Percentiles rank a stretch among this genome's conserved stretches.
Conservation (phyloP, 441 rosid species). For the Eruca vesicaria region DNA sequence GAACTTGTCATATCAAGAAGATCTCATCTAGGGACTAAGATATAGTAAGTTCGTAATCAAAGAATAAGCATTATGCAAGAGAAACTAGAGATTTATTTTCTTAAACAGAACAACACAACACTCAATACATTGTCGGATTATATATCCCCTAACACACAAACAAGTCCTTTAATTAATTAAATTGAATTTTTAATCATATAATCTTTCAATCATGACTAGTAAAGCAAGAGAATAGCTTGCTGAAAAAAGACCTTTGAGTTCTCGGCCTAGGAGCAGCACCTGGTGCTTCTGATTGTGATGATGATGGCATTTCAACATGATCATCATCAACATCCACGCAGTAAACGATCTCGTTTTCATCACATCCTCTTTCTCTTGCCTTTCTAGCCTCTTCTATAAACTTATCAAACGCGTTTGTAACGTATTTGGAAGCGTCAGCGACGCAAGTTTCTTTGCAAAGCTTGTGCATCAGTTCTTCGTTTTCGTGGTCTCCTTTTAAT, state of each 20-base stretch:
- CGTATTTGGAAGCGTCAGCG: conserved; percentile 50
- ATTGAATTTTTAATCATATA: neutral
- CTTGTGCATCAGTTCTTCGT: conserved; percentile 44
- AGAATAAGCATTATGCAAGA: neutral
- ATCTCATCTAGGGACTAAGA: too few relatives aligned
- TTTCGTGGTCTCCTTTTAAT: conserved; percentile 57
- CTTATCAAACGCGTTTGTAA: conserved; percentile 42
- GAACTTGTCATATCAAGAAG: too few relatives aligned
- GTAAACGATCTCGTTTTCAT: conserved; percentile 37
- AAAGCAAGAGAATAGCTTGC: conserved; percentile 63
- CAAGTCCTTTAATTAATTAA: neutral
- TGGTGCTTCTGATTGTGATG: conserved; percentile 11
- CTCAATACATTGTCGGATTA: neutral
- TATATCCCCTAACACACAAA: neutral
- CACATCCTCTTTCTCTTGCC: conserved; percentile 45
- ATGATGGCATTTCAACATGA: conserved; percentile 17
- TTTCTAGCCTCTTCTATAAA: conserved; percentile 49
- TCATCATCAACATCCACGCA: conserved; percentile 16
- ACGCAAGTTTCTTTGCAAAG: conserved; percentile 63
- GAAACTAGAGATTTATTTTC: neutral
- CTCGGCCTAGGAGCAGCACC: neutral
- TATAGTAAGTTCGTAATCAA: neutral
- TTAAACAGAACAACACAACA: neutral
- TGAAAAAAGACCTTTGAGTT: conserved; percentile 38
- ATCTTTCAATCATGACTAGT: conserved; percentile 42